Base-by-base conservation (phyloP, 2,329 filamentous ascomycete genomes). In the Colletotrichum lini region DNA sequence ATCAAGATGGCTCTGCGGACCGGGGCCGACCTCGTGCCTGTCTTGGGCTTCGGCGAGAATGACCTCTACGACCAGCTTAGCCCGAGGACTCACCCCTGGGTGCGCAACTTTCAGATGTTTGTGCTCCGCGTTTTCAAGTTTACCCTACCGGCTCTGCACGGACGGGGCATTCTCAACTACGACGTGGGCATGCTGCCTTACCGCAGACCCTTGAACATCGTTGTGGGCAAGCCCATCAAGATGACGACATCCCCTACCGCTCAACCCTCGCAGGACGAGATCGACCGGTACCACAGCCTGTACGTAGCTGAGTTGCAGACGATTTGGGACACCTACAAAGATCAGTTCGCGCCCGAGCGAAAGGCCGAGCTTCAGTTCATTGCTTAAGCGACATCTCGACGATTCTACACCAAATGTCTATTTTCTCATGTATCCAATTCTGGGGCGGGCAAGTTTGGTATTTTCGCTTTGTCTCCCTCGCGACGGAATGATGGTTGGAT, bases 131-230 rank as follows among this genome's bases (percentile, higher is more conserved):
- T 93, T 7, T 91, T 97, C 86, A 97, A 97, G 62, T 99, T 98
- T 77, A 98, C 96, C 0, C 87, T 98, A 13, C 95, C 96, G 0
- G 88, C 97, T 38, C 93, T 98, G 77, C 95, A 98, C 80, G 96
- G 95, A 3, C 85, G 95, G 35, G 96, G 96, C 15, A 92, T 98
- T 50, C 98, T 98, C 84, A 99, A 99, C 81, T 98, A 99, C 79
- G 96, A 99, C 80, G 94, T 98, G 16, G 96, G 96, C 4, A 84
- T 98, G 77, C 95, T 98, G 94, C 96, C 96, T 0, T 98, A 98
- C 80, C 91, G 96, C 15, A 87, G 92, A 61, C 92, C 94, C 13
- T 85, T 99, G 70, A 96, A 98, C 78, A 90, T 98, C 58, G 95
- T 99, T 15, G 93, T 98, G 16, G 96, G 96, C 4, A 87, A 89